Conservation (phyloP, 345 rosid species). For the Clarkia xantiana region DNA sequence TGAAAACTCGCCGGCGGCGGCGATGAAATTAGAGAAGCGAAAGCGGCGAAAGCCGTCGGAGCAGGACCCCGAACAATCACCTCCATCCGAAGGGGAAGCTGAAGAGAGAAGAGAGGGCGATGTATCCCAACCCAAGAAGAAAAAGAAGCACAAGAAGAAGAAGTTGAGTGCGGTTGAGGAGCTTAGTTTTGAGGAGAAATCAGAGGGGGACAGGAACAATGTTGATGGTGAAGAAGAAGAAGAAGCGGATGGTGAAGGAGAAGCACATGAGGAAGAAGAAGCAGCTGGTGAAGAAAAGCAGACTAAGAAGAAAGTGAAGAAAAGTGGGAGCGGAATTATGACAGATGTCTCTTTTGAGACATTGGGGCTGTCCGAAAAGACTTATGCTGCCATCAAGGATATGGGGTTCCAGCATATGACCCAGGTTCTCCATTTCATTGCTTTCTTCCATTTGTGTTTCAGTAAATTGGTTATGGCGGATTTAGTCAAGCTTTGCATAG, state of each 20-base stretch:
- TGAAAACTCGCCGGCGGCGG: slow-evolving; percentile 1
- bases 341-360: slow-evolving; percentile 61
- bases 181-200: background rate
- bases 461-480: too few relatives aligned
- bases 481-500: too few relatives aligned
- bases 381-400: slow-evolving; percentile 50
- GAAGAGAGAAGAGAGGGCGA: slow-evolving; percentile 4
- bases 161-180: background rate
- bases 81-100: slow-evolving; percentile 1
- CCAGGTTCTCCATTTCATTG: slow-evolving; percentile 31
- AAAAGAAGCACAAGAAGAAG: slow-evolving; percentile 6
- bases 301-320: slow-evolving; percentile 9
- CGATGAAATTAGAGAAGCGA: slow-evolving; percentile 1
- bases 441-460: background rate
- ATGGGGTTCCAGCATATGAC: slow-evolving; percentile 79
- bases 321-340: slow-evolving; percentile 59
- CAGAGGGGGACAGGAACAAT: slow-evolving; percentile 1
- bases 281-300: slow-evolving; percentile 12
- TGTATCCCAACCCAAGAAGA: background rate
- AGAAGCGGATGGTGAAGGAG: too few relatives aligned
- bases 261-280: background rate
- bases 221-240: background rate
- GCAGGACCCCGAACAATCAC: background rate
- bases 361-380: slow-evolving; percentile 50
- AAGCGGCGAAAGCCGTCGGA: slow-evolving; percentile 5